A percentile compares a stretch with the other conserved stretches of the same genome.
phyloP scores from a whole-genome alignment of 2,329 filamentous ascomycete genomes.

The Colletotrichum sp. region DNA sequence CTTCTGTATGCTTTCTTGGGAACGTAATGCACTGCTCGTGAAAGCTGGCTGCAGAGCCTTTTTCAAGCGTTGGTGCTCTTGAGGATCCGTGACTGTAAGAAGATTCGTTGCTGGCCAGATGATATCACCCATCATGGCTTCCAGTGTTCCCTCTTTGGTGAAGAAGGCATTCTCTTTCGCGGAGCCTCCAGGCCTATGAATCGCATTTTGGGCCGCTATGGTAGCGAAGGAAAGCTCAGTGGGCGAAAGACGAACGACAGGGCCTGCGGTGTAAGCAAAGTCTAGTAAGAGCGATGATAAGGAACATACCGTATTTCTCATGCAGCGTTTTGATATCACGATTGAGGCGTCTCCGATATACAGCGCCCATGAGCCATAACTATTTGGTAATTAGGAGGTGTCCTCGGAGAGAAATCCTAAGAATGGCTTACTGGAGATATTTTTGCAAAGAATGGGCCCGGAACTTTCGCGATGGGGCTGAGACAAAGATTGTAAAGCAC shows the following conservation, averaged over 20 bases:
- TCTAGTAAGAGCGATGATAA: not conserved
- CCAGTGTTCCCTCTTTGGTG: slow-evolving; percentile 1
- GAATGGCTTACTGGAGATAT: not conserved
- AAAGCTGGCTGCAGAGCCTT: not conserved
- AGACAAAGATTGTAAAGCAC: not conserved
- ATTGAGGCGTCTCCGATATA: not conserved
- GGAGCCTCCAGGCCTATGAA: not conserved
- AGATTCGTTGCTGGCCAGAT: slow-evolving; percentile 7
- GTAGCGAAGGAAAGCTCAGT: not conserved
- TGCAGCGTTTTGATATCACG: not conserved
- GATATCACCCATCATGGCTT: slow-evolving; percentile 7
- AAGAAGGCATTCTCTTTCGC: not conserved
- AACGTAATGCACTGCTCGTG: not conserved
- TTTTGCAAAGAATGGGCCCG: not conserved
- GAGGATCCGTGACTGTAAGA: not conserved
- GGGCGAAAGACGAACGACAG: not conserved
- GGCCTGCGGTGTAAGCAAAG: not conserved
- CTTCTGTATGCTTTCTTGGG: not conserved
- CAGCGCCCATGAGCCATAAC: not conserved
- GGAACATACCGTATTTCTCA: not conserved
- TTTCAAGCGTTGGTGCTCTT: not conserved
- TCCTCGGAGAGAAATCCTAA: too few species aligned
- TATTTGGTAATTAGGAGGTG: not conserved
- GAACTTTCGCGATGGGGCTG: not conserved
- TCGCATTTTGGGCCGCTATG: not conserved